Conservation (phyloP, 306 rosid species). For the Cicer arietinum region DNA sequence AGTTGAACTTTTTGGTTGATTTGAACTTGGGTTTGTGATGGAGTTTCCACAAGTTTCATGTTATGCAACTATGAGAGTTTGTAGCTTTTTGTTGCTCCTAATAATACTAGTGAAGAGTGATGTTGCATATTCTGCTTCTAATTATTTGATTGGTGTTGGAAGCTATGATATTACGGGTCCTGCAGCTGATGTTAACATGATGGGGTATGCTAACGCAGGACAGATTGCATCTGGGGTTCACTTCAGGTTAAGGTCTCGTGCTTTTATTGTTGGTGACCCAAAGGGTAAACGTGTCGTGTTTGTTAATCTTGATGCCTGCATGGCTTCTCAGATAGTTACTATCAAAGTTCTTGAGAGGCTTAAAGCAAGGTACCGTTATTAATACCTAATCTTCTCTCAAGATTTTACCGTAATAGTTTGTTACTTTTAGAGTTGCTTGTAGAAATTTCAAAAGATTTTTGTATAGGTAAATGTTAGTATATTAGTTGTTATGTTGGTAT, state of each 20-base stretch:
- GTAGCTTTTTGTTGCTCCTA: slow-evolving; percentile 37
- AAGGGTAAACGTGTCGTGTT: slow-evolving; percentile 75
- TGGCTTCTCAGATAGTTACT: slow-evolving; percentile 88
- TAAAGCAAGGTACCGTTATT: slow-evolving; percentile 71
- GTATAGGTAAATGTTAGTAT: too few relatives aligned
- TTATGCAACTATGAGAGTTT: slow-evolving; percentile 30
- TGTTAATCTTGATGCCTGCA: slow-evolving; percentile 96
- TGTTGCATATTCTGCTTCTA: slow-evolving; percentile 51
- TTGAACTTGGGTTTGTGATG: slow-evolving; percentile 34
- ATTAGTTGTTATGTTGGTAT: too few relatives aligned
- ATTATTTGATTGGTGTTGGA: slow-evolving; percentile 82
- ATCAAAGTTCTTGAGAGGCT: slow-evolving; percentile 84
- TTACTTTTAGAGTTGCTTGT: neutral
- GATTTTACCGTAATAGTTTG: slow-evolving; percentile 12
- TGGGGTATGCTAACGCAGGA: slow-evolving; percentile 87
- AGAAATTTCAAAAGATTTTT: slow-evolving; percentile 10
- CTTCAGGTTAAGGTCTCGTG: slow-evolving; percentile 81
- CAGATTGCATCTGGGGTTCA: slow-evolving; percentile 88
- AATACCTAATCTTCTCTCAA: neutral
- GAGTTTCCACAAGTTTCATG: slow-evolving; percentile 1
- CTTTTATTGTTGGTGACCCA: slow-evolving; percentile 82
- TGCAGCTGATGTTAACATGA: slow-evolving; percentile 96
- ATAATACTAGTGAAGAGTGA: slow-evolving; percentile 38
- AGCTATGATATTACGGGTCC: slow-evolving; percentile 98
- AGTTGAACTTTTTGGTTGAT: slow-evolving; percentile 1